Base-by-base conservation (phyloP, 2,329 filamentous ascomycete genomes). In the Emydomyces testavorans region DNA sequence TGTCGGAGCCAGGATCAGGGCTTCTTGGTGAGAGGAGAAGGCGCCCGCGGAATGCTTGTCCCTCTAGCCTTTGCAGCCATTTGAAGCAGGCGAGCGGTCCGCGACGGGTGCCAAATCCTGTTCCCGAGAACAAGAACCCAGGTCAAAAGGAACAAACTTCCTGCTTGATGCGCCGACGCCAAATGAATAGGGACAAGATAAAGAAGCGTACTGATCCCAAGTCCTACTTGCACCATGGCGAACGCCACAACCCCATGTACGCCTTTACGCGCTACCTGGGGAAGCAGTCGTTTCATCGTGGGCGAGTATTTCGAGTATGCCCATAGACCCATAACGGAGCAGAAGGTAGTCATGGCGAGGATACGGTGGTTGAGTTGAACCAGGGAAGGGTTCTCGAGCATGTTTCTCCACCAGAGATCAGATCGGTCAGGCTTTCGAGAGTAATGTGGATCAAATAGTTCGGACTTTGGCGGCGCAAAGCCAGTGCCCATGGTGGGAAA, bases 361-460 rank as follows among this genome's bases (percentile, higher is more conserved):
- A 94, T 85, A 37, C 93, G 83, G 71, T 98, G 92, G 68, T 98
- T 86, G 37, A 98, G 78, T 70, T 98, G 93, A 2, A 96, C 93
- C 21, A 93, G 78, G 13, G 85, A 89, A 2, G 92, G 93, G 70
- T 98, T 98, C 72, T 96, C 92, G 28, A 96, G 81, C 75, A 93
- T 84, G 69, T 98, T 98, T 60, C 92, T 82, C 92, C 92, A 98
- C 80, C 84, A 88, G 15, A 96, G 72, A 60, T 98, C 93, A 10
- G 80, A 82, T 35, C 77, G 72, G 62, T 94, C 87, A 34, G 82
- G 74, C 50, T 76, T 78, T 59, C 88, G 83, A 50, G 80, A 82
- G 75, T 95, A 95, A 70, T 87, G 93, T 31, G 77, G 72, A 60
- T 90, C 82, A 65, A 86, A 88, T 26, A 96, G 79, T 69, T 96